Evolutionary conservation across 139 green algal species (phyloP), one percentile per base, ranked within the genome.

Genomic region (Chlorokybus atmophyticus): DNA sequence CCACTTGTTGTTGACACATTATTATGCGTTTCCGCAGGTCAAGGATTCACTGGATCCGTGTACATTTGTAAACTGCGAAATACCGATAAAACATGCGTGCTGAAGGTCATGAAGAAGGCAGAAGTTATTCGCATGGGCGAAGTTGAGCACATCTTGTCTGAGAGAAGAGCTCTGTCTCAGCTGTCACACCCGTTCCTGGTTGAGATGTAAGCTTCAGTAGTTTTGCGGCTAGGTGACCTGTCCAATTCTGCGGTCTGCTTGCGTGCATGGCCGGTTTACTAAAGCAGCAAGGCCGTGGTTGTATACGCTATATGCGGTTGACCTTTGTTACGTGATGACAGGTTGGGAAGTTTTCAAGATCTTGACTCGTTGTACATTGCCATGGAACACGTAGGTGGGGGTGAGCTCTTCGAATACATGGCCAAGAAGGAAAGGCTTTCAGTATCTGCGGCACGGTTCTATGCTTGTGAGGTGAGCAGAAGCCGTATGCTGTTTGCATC

Each of bases 361-460:
- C 10, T 10, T 14, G 35, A 44, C 10, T 44, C 10, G 10, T 14
- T 44, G 35, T 44, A 44, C 35, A 44, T 44, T 14, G 35, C 14
- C 10, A 44, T 44, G 78, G 83, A 94, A 51, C 88, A 74, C 51
- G 78, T 87, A 49, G 50, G 67, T 8, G 85, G 85, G 2, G 80
- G 84, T 1, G 83, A 92, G 70, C 77, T 92, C 55, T 90, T 88
- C 74, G 67, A 55, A 0, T 65, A 84, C 55, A 62, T 87, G 61
- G 47, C 64, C 14, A 62, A 57, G 14, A 25, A 24, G 28, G 50
- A 29, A 7, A 14, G 50, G 23, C 63, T 71, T 50, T 40, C 21
- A 8, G 49, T 35, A 6, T 70, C 50, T 21, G 47, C 56, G 2
- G 44, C 40, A 25, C 35, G 32, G 26, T 71, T 71, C 42, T 70